Base-by-base conservation (phyloP, 1,139 yeast species). In the Suhomyces coccinellae region DNA sequence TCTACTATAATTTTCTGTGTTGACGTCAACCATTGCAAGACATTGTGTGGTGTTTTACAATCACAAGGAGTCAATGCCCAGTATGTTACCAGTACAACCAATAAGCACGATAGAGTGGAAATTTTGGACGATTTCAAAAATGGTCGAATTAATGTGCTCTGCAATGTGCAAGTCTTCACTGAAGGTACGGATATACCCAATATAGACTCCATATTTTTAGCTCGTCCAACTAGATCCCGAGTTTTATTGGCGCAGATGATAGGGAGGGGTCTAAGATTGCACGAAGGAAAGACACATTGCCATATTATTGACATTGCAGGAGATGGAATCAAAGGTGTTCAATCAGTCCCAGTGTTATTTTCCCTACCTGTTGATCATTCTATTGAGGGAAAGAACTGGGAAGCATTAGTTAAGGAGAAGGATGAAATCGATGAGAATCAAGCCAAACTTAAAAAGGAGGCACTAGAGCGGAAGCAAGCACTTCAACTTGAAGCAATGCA, bases 151-250 rank as follows among this genome's bases (percentile, higher is more conserved):
- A 81, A 85, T 4, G 95, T 93, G 0, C 65, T 91, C 26, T 79
- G 95, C 63, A 93, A 93, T 58, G 95, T 96, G 58, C 89, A 86
- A 20, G 89, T 91, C 3, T 85, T 91, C 55, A 91, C 97, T 0
- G 99, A 93, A 63, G 99, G 99, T 0, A 89, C 98, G 0, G 98
- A 91, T 65, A 84, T 91, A 17, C 98, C 98, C 2, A 84, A 85
- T 52, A 86, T 91, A 46, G 98, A 91, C 59, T 84, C 90, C 24
- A 68, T 91, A 8, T 70, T 91, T 39, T 66, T 91, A 29, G 87
- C 89, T 4, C 69, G 97, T 34, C 97, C 97, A 1, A 87, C 97
- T 0, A 75, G 75, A 48, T 89, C 97, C 1, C 67, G 82, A 29
- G 80, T 87, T 0, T 66, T 90, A 39, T 64, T 89, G 38, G 77